These are phyloP conservation scores for Phaeophleospora eucalypticola DNA, from an alignment of 2,329 filamentous ascomycete species.

Conservation along the genomic window DNA sequence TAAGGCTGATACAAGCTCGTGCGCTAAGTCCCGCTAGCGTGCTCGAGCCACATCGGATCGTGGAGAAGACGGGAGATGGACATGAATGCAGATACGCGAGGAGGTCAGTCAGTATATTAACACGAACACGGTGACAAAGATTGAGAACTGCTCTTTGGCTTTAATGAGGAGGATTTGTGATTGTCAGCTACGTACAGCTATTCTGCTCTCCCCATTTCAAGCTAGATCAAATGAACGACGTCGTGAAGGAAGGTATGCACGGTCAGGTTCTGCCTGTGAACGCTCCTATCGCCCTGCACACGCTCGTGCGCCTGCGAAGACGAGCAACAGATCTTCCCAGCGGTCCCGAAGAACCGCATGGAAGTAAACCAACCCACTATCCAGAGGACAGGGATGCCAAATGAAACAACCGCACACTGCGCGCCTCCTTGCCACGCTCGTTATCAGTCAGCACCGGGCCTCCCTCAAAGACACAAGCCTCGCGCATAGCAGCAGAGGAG, in stretches of 20 bases:
- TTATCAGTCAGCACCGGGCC: constrained; percentile 24
- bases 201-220: background rate
- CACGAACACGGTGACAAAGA: too few species aligned
- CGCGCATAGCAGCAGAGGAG: constrained; percentile 23
- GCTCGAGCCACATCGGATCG: background rate
- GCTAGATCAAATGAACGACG: background rate
- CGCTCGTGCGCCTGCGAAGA: background rate
- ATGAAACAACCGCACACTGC: constrained; percentile 31
- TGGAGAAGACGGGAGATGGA: too few species aligned
- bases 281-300: constrained; percentile 1
- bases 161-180: constrained; percentile 1
- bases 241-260: constrained; percentile 6
- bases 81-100: background rate
- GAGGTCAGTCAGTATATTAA: too few species aligned
- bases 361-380: constrained; percentile 32
- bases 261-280: constrained; percentile 10
- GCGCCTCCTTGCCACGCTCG: constrained; percentile 29
- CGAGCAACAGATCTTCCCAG: constrained; percentile 17
- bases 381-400: constrained; percentile 33
- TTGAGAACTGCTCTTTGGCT: too few species aligned
- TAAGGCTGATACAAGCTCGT: background rate
- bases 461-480: constrained; percentile 16
- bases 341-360: constrained; percentile 10
- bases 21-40: background rate
- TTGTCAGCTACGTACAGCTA: constrained; percentile 13